Base-by-base conservation (phyloP, 2,329 filamentous ascomycete species). In the Nothopassalora personata region DNA sequence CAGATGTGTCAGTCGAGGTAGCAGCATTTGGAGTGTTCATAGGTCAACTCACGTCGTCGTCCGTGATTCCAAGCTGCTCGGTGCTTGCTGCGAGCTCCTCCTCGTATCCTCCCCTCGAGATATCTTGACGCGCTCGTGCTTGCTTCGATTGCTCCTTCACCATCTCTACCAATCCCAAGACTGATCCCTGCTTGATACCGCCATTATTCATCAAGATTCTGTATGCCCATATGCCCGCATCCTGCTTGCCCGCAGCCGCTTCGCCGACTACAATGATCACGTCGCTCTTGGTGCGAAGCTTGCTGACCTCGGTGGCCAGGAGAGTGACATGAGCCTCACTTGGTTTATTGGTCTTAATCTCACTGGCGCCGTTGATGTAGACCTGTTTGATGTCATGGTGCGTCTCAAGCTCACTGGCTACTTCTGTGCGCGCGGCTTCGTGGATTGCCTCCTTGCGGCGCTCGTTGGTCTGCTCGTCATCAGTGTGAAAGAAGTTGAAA, bases 221-320 rank as follows among this genome's bases (percentile, higher is more conserved):
- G 66, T 89, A 86, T 0, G 90, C 86, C 63, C 92, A 81, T 34
- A 93, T 75, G 0, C 90, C 91, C 0, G 95, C 80, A 55, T 93
- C 86, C 68, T 93, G 87, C 66, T 93, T 87, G 57, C 90, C 90
- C 18, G 46, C 45, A 19, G 48, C 48, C 28, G 48, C 55, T 66
- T 94, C 87, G 57, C 90, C 90, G 66, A 96, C 83, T 54, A 96
- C 74, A 49, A 96, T 74, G 23, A 95, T 77, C 15, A 96, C 75
- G 52, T 83, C 83, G 11, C 72, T 73, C 57, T 83, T 83, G 9
- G 71, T 72, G 23, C 73, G 67, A 3, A 94, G 72, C 60, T 86
- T 78, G 6, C 73, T 67, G 19, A 69, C 64, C 11, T 76, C 64
- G 7, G 83, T 86, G 7, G 82, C 75, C 59, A 93, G 83, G 66